These are phyloP conservation scores for Omphalotus guepiniiformis DNA, from an alignment of 768 basidiomycete species.

Conservation along the genomic window DNA sequence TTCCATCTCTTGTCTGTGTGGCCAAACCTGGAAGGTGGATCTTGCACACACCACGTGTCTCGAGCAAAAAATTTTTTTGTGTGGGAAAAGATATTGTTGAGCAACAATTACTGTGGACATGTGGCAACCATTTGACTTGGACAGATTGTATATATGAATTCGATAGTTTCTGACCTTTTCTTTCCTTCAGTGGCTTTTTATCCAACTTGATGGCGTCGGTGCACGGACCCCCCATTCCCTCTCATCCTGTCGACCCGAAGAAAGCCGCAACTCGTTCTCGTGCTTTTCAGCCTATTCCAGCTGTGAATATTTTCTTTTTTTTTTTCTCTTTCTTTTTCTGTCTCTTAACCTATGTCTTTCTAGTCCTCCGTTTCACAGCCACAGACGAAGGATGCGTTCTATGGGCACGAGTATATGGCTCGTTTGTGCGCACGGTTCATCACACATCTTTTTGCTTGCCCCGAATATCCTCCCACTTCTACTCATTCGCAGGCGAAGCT, in stretches of 20 bases:
- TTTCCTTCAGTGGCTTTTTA: conserved; percentile 6
- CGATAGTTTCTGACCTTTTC: neutral
- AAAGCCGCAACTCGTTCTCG: conserved; percentile 10
- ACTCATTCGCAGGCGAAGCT: conserved; percentile 57
- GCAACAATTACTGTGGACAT: no score
- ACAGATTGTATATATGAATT: conserved; percentile 1
- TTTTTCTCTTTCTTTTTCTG: conserved; percentile 1
- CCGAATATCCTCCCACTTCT: conserved; percentile 65
- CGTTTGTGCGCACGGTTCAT: conserved; percentile 76
- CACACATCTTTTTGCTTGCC: conserved; percentile 81
- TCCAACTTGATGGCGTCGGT: conserved; percentile 4
- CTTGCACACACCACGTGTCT: no score
- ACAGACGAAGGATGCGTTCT: conserved; percentile 48
- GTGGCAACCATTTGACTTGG: no score
- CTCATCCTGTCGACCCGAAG: conserved; percentile 7
- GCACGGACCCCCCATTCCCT: neutral
- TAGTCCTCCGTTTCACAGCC: conserved; percentile 23
- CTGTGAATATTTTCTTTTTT: conserved; percentile 12
- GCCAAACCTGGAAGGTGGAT: no score
- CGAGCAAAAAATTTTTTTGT: no score
- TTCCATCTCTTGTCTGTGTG: no score
- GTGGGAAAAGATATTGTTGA: no score
- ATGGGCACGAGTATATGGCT: conserved; percentile 74
- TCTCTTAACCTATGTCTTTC: conserved; percentile 8
- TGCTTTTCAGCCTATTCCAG: conserved; percentile 14